These are phyloP conservation scores for Forsythia viridissima DNA, from an alignment of 257 asterid species.

Conservation along the genomic window DNA sequence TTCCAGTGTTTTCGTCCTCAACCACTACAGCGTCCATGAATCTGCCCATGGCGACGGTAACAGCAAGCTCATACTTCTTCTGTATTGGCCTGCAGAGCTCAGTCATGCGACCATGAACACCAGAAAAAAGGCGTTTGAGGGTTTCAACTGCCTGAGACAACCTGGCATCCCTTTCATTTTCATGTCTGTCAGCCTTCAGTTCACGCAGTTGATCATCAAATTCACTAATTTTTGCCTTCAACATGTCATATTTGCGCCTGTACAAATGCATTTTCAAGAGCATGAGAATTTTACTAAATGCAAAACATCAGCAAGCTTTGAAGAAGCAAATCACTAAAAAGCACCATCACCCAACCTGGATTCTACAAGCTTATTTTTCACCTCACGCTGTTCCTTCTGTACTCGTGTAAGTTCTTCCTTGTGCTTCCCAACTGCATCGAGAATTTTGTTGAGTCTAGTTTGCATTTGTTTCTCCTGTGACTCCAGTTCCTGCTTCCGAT, in stretches of 20 bases:
- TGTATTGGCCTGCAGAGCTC: conserved; percentile 98
- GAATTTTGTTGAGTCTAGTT: conserved; percentile 67
- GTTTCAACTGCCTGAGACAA: conserved; percentile 87
- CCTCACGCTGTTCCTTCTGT: conserved; percentile 77
- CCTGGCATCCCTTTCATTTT: conserved; percentile 89
- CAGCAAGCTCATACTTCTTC: conserved; percentile 91
- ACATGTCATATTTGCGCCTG: conserved; percentile 71
- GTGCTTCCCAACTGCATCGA: conserved; percentile 73
- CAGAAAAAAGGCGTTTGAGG: conserved; percentile 90
- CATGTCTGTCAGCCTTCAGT: conserved; percentile 92
- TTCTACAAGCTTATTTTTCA: conserved; percentile 74
- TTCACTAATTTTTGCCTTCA: conserved; percentile 75
- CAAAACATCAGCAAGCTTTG: conserved; percentile 10
- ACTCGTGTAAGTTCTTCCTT: conserved; percentile 70
- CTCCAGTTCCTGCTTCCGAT: conserved; percentile 84
- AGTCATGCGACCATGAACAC: conserved; percentile 99
- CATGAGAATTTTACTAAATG: conserved; percentile 20
- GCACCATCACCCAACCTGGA: conserved; percentile 58
- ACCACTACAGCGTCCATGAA: conserved; percentile 99
- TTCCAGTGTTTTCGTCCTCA: conserved; percentile 92
- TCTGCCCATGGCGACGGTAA: conserved; percentile 99
- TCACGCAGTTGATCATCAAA: conserved; percentile 83
- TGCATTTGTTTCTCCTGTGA: conserved; percentile 89
- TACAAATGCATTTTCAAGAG: conserved; percentile 12
- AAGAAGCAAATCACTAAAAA: conserved; percentile 24